Percentiles rank a stretch among this genome's conserved stretches.
Conservation (phyloP, 495 filamentous ascomycete genomes). For the Aspergillus indologenus region DNA sequence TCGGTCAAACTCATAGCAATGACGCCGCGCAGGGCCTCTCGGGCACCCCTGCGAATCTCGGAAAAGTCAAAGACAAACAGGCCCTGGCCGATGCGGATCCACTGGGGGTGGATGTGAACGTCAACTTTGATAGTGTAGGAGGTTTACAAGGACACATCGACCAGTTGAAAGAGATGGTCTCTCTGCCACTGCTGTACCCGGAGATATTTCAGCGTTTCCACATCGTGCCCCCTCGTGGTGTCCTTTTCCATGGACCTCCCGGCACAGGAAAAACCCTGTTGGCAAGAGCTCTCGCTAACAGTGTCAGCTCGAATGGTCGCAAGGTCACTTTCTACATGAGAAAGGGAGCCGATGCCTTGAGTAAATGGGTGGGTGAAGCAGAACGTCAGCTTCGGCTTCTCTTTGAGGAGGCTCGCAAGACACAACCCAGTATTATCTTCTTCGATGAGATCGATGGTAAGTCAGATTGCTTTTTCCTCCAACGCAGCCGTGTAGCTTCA, state of each 20-base stretch:
- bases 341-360: slow-evolving; percentile 93
- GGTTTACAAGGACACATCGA: slow-evolving; percentile 89
- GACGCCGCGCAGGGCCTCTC: slow-evolving; percentile 59
- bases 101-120: slow-evolving; percentile 82
- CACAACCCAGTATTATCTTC: slow-evolving; percentile 97
- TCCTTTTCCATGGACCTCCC: slow-evolving; percentile 93
- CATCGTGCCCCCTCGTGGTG: slow-evolving; percentile 88
- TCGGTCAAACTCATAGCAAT: slow-evolving; percentile 62
- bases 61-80: slow-evolving; percentile 80
- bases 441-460: slow-evolving; percentile 97
- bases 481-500: slow-evolving; percentile 1
- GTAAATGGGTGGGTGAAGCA: slow-evolving; percentile 98
- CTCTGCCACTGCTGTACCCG: slow-evolving; percentile 87
- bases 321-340: slow-evolving; percentile 99
- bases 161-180: slow-evolving; percentile 97
- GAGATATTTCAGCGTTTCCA: slow-evolving; percentile 92
- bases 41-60: slow-evolving; percentile 79
- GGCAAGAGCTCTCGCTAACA: slow-evolving; percentile 84
- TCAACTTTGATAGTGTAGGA: slow-evolving; percentile 90
- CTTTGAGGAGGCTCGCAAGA: slow-evolving; percentile 93
- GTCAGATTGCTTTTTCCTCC: slow-evolving; percentile 11
- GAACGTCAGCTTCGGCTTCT: slow-evolving; percentile 89
- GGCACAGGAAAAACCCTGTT: slow-evolving; percentile 97
- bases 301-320: slow-evolving; percentile 71
- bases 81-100: slow-evolving; percentile 89